Base-by-base conservation (phyloP, 148 eudicot genomes). In the Heliosperma pusillum region DNA sequence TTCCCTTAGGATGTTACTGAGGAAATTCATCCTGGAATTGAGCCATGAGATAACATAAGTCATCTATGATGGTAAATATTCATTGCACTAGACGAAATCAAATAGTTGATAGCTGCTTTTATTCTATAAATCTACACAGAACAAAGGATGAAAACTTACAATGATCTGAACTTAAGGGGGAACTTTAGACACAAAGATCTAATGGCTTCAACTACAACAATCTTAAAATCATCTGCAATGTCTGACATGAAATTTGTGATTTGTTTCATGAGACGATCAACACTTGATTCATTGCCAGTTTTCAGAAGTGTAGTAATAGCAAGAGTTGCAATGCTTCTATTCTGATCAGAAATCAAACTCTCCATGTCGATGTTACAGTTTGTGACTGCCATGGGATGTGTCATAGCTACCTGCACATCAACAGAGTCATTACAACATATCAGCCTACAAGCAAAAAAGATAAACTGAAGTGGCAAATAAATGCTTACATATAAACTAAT, bases 301-400 rank as follows among this genome's bases (percentile, higher is more conserved):
- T 95, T 95, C 74, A 95, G 83, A 50, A 95, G 87, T 47, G 98
- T 95, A 71, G 98, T 95, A 65, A 95, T 95, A 69, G 97, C 98
- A 79, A 95, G 97, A 71, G 98, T 95, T 36, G 98, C 98, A 78
- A 95, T 95, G 87, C 98, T 95, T 86, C 97, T 91, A 68, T 95
- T 95, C 74, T 95, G 98, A 71, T 95, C 98, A 50, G 98, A 92
- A 77, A 95, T 95, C 85, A 95, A 84, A 80, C 97, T 92, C 82
- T 95, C 98, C 98, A 95, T 95, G 82, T 95, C 98, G 63, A 95
- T 92, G 74, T 95, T 95, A 82, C 98, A 95, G 82, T 92, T 92
- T n/a, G 96, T 90, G 62, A 95, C 98, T 73, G 96, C 97, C 96
- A 89, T 86, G 13, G 98, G 98, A 89, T 92, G 96, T 69, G 90